These are phyloP conservation scores for Sophora flavescens DNA, from an alignment of 306 rosid species.

Conservation along the genomic window DNA sequence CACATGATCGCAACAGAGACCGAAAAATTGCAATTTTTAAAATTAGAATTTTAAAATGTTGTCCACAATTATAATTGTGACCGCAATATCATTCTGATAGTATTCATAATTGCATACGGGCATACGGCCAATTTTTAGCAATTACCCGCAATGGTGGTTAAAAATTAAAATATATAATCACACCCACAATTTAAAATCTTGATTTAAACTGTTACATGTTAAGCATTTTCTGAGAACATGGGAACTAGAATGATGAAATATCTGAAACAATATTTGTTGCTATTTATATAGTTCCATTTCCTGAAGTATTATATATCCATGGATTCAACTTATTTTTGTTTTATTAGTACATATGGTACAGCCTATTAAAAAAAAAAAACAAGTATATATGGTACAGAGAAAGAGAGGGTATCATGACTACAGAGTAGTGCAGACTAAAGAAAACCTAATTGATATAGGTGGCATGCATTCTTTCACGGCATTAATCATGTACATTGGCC, in stretches of 20 bases:
- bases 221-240: neutral
- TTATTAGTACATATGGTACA: neutral
- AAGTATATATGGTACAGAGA: neutral
- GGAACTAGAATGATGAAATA: neutral
- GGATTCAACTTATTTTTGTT: slow-evolving; percentile 1
- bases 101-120: no score
- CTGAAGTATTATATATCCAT: slow-evolving; percentile 17
- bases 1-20: no score
- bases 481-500: slow-evolving; percentile 27
- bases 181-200: no score
- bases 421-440: neutral
- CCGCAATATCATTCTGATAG: no score
- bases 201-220: neutral
- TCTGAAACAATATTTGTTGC: neutral
- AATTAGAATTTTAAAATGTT: no score
- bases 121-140: no score
- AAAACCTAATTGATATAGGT: slow-evolving; percentile 41
- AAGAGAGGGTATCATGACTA: neutral
- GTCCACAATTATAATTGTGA: no score
- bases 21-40: no score
- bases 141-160: no score
- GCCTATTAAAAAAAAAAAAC: no score
- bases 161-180: no score
- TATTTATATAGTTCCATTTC: neutral
- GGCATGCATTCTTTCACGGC: slow-evolving; percentile 12